Percentiles rank a stretch among this genome's conserved stretches.
phyloP scores from a whole-genome alignment of 2,329 filamentous ascomycete genomes.

The Penicillium sp. region DNA sequence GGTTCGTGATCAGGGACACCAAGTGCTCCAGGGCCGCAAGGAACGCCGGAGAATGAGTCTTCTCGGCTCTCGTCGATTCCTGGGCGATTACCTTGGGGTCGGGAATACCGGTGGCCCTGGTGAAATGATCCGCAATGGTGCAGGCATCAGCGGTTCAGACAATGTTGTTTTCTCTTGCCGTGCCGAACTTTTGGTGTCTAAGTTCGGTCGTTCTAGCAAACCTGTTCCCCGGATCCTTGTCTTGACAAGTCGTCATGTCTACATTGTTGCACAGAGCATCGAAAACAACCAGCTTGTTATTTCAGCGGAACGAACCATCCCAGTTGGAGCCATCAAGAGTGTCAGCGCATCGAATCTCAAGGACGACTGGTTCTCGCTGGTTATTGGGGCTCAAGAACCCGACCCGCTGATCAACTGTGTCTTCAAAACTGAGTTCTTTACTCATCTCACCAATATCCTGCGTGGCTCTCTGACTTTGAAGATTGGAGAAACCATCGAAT shows the following conservation, averaged over 20 bases:
- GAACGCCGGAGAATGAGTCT: constrained; percentile 89
- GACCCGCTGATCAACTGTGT: constrained; percentile 92
- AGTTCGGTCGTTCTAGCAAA: constrained; percentile 95
- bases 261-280: constrained; percentile 80
- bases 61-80: constrained; percentile 83
- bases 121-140: constrained; percentile 71
- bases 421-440: constrained; percentile 96
- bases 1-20: constrained; percentile 82
- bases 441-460: constrained; percentile 78
- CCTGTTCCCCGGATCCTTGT: constrained; percentile 80
- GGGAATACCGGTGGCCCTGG: constrained; percentile 77
- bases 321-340: constrained; percentile 84
- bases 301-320: constrained; percentile 73
- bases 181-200: constrained; percentile 84
- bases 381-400: constrained; percentile 81
- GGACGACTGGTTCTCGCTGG: constrained; percentile 96
- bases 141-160: constrained; percentile 66
- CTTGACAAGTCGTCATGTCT: constrained; percentile 81
- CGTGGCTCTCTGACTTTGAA: constrained; percentile 77
- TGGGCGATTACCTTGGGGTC: constrained; percentile 91
- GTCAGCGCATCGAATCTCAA: constrained; percentile 75
- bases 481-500: constrained; percentile 83
- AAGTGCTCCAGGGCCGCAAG: constrained; percentile 77
- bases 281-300: constrained; percentile 81
- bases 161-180: constrained; percentile 84